Evolutionary conservation across 352 stramenopile species (phyloP).

Genomic region (Pythium chondricola): DNA sequence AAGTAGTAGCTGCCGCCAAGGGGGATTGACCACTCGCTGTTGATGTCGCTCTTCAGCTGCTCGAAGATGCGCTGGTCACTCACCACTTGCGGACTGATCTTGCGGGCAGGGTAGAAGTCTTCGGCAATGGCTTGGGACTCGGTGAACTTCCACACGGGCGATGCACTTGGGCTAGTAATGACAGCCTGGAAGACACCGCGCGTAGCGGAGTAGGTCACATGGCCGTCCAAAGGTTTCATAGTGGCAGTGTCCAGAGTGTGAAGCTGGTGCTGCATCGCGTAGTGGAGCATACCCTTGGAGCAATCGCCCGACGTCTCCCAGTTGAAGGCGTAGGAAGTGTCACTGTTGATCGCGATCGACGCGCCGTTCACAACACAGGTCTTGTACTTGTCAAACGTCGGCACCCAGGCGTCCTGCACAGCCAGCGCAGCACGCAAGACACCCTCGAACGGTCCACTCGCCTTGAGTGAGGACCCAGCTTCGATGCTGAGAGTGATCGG

Average conservation of each 20-base stretch:
- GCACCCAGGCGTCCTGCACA: slow-evolving; percentile 28
- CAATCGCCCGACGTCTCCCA: slow-evolving; percentile 58
- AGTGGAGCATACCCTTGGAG: slow-evolving; percentile 46
- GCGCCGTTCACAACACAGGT: slow-evolving; percentile 40
- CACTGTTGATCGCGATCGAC: slow-evolving; percentile 31
- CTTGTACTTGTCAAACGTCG: slow-evolving; percentile 40
- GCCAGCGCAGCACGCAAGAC: slow-evolving; percentile 41
- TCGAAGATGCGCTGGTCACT: slow-evolving; percentile 34
- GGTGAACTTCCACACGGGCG: slow-evolving; percentile 37
- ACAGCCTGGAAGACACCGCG: slow-evolving; percentile 41
- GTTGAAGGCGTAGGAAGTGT: slow-evolving; percentile 43
- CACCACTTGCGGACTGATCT: slow-evolving; percentile 20
- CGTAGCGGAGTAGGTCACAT: slow-evolving; percentile 44
- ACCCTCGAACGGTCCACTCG: slow-evolving; percentile 30
- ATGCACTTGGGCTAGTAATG: slow-evolving; percentile 18
- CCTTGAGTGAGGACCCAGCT: slow-evolving; percentile 29
- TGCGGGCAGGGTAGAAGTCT: slow-evolving; percentile 43
- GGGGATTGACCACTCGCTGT: slow-evolving; percentile 35
- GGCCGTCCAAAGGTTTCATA: slow-evolving; percentile 24
- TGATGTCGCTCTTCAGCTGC: slow-evolving; percentile 37
- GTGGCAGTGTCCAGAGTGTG: slow-evolving; percentile 34
- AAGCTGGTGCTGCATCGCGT: slow-evolving; percentile 43
- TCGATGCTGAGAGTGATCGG: slow-evolving; percentile 34
- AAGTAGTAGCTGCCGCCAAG: slow-evolving; percentile 58
- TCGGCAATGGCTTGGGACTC: slow-evolving; percentile 31